These are phyloP conservation scores for Suillus hirtellus DNA, from an alignment of 768 basidiomycete genomes.

Conservation along the genomic window DNA sequence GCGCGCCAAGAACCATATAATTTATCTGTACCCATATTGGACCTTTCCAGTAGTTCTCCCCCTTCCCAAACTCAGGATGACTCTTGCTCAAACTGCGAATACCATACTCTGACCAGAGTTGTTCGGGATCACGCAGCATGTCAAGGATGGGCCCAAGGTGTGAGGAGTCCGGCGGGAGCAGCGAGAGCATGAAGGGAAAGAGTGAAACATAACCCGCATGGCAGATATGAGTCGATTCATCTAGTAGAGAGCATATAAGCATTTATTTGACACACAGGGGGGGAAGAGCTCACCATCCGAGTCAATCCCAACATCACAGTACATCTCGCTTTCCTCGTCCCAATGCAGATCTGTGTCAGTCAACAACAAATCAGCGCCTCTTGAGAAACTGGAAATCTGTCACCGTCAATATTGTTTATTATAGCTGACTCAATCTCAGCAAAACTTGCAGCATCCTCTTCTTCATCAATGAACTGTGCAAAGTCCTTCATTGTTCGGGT, in stretches of 20 bases:
- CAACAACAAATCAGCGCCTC: slow-evolving; percentile 1
- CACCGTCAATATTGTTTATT: slow-evolving; percentile 84
- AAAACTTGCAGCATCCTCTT: slow-evolving; percentile 81
- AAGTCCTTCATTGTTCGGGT: slow-evolving; percentile 91
- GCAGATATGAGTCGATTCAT: slow-evolving; percentile 90
- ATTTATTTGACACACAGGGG: slow-evolving; percentile 6
- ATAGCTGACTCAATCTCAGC: slow-evolving; percentile 77
- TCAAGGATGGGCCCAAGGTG: slow-evolving; percentile 83
- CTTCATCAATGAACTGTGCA: slow-evolving; percentile 81
- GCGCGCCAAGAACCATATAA: slow-evolving; percentile 78
- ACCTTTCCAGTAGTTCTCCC: slow-evolving; percentile 97
- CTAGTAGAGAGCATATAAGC: slow-evolving; percentile 30
- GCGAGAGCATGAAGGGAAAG: slow-evolving; percentile 87
- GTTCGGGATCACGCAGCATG: slow-evolving; percentile 73
- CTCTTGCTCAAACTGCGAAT: slow-evolving; percentile 85
- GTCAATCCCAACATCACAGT: slow-evolving; percentile 86
- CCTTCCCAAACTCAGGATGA: slow-evolving; percentile 87
- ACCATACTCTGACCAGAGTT: slow-evolving; percentile 91
- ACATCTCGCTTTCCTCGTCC: slow-evolving; percentile 88
- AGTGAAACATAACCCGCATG: slow-evolving; percentile 92
- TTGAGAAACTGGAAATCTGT: slow-evolving; percentile 13
- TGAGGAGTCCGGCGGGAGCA: slow-evolving; percentile 75
- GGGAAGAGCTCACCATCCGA: slow-evolving; percentile 62
- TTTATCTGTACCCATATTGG: slow-evolving; percentile 99
- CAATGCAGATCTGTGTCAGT: slow-evolving; percentile 78